Evolutionary conservation across 306 rosid genomes (phyloP).

Genomic region (Ziziphus jujuba): DNA sequence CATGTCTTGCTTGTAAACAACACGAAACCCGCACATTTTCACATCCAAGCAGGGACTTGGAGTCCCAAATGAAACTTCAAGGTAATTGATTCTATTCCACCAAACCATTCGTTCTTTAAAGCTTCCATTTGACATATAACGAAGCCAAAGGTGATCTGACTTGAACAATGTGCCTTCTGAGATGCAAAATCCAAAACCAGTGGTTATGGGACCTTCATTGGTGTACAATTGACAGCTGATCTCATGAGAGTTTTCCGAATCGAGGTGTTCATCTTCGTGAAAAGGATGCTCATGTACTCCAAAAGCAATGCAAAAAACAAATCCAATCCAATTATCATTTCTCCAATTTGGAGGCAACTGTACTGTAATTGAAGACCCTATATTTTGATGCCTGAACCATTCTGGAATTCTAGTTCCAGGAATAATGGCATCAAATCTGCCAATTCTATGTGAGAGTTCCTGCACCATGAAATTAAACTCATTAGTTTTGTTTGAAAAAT

Average conservation of each 20-base stretch:
- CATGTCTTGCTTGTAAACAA: too few species aligned
- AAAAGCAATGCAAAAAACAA: constrained; percentile 2
- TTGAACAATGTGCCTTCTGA: neutral
- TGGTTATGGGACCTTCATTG: neutral
- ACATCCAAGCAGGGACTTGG: too few species aligned
- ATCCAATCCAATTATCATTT: neutral
- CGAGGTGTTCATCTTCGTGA: neutral
- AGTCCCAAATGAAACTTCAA: neutral
- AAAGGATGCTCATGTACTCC: neutral
- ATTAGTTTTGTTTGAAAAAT: neutral
- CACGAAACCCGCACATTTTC: too few species aligned
- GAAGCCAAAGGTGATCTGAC: constrained; percentile 1
- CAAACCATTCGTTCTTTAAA: too few species aligned
- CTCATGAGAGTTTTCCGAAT: neutral
- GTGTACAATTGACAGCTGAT: neutral
- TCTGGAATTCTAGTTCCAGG: neutral
- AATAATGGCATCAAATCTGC: neutral
- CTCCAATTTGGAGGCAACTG: neutral
- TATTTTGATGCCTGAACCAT: neutral
- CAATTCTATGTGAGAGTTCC: neutral
- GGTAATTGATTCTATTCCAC: neutral
- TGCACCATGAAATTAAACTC: neutral
- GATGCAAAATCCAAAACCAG: neutral
- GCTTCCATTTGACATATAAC: neutral
- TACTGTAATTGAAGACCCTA: neutral